These are phyloP conservation scores for Ganoderma lingzhi DNA, from an alignment of 1,284 basidiomycete species.

Conservation along the genomic window DNA sequence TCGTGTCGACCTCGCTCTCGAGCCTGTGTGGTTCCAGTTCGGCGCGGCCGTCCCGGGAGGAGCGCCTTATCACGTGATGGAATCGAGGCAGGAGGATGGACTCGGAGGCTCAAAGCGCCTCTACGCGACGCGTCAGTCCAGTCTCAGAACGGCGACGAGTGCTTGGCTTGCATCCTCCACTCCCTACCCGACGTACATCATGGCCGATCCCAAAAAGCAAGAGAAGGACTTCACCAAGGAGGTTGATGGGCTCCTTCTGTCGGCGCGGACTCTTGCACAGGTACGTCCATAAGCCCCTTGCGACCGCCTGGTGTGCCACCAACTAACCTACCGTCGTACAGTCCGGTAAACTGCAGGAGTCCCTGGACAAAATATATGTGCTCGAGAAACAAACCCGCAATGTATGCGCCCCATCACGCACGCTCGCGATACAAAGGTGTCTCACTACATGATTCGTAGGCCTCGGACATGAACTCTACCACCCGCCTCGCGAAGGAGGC, in stretches of 20 bases:
- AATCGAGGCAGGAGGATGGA: conserved; percentile 18
- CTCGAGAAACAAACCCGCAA: conserved; percentile 98
- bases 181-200: conserved; percentile 44
- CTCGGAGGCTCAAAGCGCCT: conserved; percentile 36
- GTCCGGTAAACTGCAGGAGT: conserved; percentile 84
- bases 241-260: conserved; percentile 68
- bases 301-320: conserved; percentile 21
- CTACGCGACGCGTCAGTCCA: conserved; percentile 73
- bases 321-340: conserved; percentile 40
- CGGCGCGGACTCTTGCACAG: conserved; percentile 62
- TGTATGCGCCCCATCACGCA: conserved; percentile 50
- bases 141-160: conserved; percentile 43
- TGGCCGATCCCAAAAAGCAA: conserved; percentile 83
- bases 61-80: conserved; percentile 34
- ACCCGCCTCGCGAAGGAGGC: conserved; percentile 84
- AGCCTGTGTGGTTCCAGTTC: conserved; percentile 25
- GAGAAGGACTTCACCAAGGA: conserved; percentile 80
- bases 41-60: conserved; percentile 17
- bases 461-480: conserved; percentile 92
- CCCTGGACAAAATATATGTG: conserved; percentile 88
- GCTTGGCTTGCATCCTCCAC: conserved; percentile 38
- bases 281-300: conserved; percentile 45
- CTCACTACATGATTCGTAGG: conserved; percentile 54
- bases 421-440: not conserved
- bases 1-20: not conserved